Base-by-base conservation (phyloP, 2,329 filamentous ascomycete genomes). In the Phaeophleospora eucalypticola region DNA sequence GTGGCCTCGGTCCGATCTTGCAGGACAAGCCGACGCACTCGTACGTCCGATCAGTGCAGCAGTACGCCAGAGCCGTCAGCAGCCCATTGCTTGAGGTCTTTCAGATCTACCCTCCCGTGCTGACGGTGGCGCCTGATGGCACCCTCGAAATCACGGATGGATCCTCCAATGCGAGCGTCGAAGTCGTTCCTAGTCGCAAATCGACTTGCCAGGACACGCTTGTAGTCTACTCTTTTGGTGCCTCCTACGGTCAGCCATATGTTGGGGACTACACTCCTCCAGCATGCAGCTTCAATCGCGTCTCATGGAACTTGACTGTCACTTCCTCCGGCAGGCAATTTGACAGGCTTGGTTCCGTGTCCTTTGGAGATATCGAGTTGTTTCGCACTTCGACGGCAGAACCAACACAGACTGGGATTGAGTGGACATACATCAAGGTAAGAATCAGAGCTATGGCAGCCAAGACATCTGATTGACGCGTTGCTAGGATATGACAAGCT, bases 381-480 rank as follows among this genome's bases (percentile, higher is more conserved):
- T 93, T 86, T 74, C 76, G 87, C 18, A 90, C 87, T 2, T 89
- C 86, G 4, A 94, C 88, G 1, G 86, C 87, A 3, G 86, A 94
- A 68, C 87, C 88, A 1, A 87, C 81, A 0, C 55, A 70, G 3
- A 75, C 75, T 17, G 87, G 87, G 4, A 89, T 93, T 52, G 70
- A 77, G 36, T 91, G 86, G 85, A 82, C 78, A 1, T 89, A 87
- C 61, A 71, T 83, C 45, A 93, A 91, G 52, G 58, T 60, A 18
- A 17, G 45, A 27, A 12, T 15, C 29, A 41, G 2, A 19, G 6
- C 17, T 27, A 10, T 17, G n/a, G 16, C 16, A 12, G 24, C 12
- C 15, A 18, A 16, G 19, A 12, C 18, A 21, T 41, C 12, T 14
- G 8, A 2, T 21, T 40, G 4, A 43, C 15, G 4, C 3, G 9